Evolutionary conservation across 2,329 filamentous ascomycete species (phyloP).

Genomic region (Corniculantispora saksenae): DNA sequence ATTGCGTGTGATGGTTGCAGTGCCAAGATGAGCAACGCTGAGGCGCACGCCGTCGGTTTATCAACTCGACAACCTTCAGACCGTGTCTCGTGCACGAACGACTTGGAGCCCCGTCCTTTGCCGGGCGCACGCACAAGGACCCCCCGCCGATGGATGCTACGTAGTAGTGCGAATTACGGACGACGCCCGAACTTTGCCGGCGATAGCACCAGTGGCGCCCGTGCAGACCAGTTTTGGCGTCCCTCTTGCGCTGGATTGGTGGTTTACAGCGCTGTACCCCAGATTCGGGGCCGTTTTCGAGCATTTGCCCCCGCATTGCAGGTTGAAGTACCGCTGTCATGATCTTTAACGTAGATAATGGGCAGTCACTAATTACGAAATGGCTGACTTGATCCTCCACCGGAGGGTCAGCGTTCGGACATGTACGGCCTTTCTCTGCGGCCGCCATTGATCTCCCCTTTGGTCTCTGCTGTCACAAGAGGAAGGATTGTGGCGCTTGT

Average conservation of each 20-base stretch:
- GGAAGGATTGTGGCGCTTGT: background rate
- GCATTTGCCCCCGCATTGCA: background rate
- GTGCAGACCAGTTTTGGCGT: background rate
- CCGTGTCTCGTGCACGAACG: background rate
- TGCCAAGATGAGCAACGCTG: background rate
- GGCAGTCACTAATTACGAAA: background rate
- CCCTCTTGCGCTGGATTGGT: background rate
- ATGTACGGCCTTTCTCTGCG: background rate
- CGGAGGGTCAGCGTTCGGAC: background rate
- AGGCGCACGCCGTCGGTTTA: background rate
- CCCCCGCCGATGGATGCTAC: slow-evolving; percentile 1
- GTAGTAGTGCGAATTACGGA: background rate
- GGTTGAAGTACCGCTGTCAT: background rate
- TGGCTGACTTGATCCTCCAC: background rate
- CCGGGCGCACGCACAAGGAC: background rate
- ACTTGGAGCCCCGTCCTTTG: background rate
- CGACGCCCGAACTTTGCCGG: slow-evolving; percentile 9
- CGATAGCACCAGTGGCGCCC: background rate
- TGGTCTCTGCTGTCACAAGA: background rate
- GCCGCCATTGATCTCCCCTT: background rate
- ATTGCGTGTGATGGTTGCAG: background rate
- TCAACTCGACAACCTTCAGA: background rate
- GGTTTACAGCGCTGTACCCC: background rate
- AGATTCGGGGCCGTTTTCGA: background rate
- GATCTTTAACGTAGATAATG: background rate